Conservation (phyloP, 1,139 yeast genomes). For the Maudiozyma humilis region DNA sequence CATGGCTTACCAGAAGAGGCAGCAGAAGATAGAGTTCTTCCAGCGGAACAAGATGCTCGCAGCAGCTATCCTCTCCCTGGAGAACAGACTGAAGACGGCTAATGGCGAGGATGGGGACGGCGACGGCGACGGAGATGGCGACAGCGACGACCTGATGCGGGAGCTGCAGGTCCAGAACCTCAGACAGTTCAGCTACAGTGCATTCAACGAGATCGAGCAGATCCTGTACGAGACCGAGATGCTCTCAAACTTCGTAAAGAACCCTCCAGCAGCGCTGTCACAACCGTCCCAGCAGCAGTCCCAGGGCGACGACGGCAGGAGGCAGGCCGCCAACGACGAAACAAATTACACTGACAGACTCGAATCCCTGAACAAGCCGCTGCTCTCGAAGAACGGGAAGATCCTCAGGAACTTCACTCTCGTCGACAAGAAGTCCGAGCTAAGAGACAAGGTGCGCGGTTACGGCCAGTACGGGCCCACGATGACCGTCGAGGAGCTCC, state of each 20-base stretch:
- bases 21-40: constrained; percentile 64
- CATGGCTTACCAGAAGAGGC: constrained; percentile 51
- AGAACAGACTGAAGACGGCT: constrained; percentile 26
- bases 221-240: constrained; percentile 25
- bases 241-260: constrained; percentile 23
- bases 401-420: constrained; percentile 80
- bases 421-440: constrained; percentile 49
- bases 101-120: no score
- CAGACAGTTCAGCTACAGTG: constrained; percentile 41
- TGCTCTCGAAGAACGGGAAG: constrained; percentile 62
- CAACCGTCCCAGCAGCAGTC: no score
- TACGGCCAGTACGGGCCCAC: constrained; percentile 92
- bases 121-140: constrained; percentile 30
- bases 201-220: constrained; percentile 39
- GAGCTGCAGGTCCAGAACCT: constrained; percentile 48
- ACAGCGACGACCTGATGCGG: constrained; percentile 58
- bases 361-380: constrained; percentile 37
- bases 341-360: constrained; percentile 47
- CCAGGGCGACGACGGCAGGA: constrained; percentile 7
- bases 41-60: constrained; percentile 51
- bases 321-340: constrained; percentile 20
- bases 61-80: constrained; percentile 37
- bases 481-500: constrained; percentile 86
- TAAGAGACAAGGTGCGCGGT: constrained; percentile 65
- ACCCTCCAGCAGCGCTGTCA: constrained; percentile 13